A percentile compares a stretch with the other conserved stretches of the same genome.
Conservation (phyloP, 176 grass and related monocot species). For the Thalia dealbata region DNA sequence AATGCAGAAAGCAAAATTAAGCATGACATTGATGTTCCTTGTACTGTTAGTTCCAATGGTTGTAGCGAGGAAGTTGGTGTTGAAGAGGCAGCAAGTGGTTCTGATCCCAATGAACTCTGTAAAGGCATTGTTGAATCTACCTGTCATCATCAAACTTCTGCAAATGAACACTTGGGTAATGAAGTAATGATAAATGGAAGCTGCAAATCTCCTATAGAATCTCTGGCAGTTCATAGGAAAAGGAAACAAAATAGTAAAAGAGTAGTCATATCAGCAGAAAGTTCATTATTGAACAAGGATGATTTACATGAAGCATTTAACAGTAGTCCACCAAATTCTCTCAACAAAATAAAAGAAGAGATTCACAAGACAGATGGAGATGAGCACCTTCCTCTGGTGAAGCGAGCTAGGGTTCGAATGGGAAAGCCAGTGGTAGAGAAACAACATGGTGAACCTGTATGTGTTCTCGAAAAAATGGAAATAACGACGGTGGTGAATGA, state of each 20-base stretch:
- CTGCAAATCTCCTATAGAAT: constrained; percentile 34
- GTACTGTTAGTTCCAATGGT: constrained; percentile 21
- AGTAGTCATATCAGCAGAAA: constrained; percentile 24
- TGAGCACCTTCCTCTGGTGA: constrained; percentile 89
- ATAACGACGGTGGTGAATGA: constrained; percentile 20
- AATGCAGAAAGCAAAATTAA: constrained; percentile 18
- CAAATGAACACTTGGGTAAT: constrained; percentile 31
- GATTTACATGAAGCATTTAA: constrained; percentile 23
- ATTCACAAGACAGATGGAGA: constrained; percentile 72
- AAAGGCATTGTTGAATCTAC: constrained; percentile 17
- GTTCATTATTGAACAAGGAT: constrained; percentile 17
- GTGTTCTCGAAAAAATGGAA: constrained; percentile 24
- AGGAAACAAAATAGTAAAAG: constrained; percentile 36
- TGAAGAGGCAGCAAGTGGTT: constrained; percentile 22
- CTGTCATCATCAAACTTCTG: constrained; percentile 32
- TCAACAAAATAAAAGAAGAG: constrained; percentile 26
- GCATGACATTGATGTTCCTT: constrained; percentile 15
- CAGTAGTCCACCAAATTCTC: constrained; percentile 43
- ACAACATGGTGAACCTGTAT: constrained; percentile 25
- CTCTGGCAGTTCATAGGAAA: constrained; percentile 56
- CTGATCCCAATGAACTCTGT: constrained; percentile 21
- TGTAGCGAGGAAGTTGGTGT: constrained; percentile 8
- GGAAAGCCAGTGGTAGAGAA: constrained; percentile 34
- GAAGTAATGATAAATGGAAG: constrained; percentile 37
- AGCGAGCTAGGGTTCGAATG: constrained; percentile 93